These are phyloP conservation scores for Chrysopogon serrulatus DNA, from an alignment of 176 grass and related monocot species.

Conservation along the genomic window DNA sequence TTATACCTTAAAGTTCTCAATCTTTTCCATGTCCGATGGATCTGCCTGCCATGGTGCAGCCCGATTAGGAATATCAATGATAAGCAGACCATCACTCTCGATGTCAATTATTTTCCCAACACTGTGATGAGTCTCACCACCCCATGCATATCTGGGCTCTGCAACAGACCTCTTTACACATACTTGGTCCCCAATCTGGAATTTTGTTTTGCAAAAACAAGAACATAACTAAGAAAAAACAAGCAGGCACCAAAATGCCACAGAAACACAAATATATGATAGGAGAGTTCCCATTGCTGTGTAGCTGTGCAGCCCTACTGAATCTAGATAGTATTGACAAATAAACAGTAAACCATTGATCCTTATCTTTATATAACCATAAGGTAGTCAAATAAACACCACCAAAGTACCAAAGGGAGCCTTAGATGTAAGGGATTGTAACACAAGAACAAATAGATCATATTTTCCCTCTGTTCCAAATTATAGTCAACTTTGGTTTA, in stretches of 20 bases:
- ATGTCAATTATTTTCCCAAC: constrained; percentile 95
- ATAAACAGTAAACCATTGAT: neutral
- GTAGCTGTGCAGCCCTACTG: neutral
- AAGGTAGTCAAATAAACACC: constrained; percentile 9
- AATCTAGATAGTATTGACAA: neutral
- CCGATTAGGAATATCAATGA: constrained; percentile 83
- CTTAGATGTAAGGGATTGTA: neutral
- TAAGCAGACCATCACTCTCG: constrained; percentile 73
- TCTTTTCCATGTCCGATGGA: constrained; percentile 99
- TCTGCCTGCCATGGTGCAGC: constrained; percentile 71
- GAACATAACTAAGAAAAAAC: constrained; percentile 23
- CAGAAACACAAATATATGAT: neutral
- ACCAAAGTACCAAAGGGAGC: neutral
- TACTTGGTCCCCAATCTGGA: constrained; percentile 94
- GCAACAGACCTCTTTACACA: constrained; percentile 97
- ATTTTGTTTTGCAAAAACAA: constrained; percentile 4
- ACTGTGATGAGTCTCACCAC: constrained; percentile 98
- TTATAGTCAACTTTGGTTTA: neutral
- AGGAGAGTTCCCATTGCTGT: neutral
- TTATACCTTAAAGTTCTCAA: constrained; percentile 88
- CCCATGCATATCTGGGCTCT: constrained; percentile 97
- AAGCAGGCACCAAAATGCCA: neutral
- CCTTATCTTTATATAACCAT: neutral
- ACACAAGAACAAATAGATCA: constrained; percentile 1
- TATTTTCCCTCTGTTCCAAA: neutral